These are phyloP conservation scores for Fraxinus latifolia DNA, from an alignment of 305 asterid species.

Conservation along the genomic window DNA sequence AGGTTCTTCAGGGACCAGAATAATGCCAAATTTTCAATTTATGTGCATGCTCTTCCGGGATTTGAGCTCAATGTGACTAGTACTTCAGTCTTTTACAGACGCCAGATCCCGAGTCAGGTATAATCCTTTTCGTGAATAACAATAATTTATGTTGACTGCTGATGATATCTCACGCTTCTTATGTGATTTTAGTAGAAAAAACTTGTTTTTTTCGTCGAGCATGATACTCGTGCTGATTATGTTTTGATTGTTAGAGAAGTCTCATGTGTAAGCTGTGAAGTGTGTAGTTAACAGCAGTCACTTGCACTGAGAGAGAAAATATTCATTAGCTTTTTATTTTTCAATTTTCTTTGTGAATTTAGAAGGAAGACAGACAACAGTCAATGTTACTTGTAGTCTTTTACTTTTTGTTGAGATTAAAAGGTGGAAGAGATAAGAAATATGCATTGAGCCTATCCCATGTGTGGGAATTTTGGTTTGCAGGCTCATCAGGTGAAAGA, in stretches of 20 bases:
- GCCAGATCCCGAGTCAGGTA: conserved; percentile 91
- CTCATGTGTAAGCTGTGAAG: background rate
- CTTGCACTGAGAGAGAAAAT: background rate
- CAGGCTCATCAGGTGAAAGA: background rate
- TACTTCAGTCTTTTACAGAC: conserved; percentile 65
- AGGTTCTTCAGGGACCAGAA: conserved; percentile 75
- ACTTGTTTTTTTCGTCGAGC: background rate
- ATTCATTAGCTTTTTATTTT: background rate
- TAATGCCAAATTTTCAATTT: conserved; percentile 58
- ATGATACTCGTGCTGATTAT: background rate
- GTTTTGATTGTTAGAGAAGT: background rate
- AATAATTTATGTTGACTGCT: conserved; percentile 19
- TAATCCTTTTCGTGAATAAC: conserved; percentile 15
- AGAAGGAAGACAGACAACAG: background rate
- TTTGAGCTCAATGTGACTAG: conserved; percentile 54
- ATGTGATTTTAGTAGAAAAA: conserved; percentile 13
- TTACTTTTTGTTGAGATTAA: background rate
- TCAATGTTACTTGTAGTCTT: background rate
- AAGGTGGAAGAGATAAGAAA: background rate
- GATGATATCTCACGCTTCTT: conserved; percentile 13
- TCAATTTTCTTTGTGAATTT: background rate
- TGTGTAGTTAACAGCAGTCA: background rate
- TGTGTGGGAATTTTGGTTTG: background rate
- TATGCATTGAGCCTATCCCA: background rate
- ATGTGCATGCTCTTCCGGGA: conserved; percentile 74